These are phyloP conservation scores for Bombardia bombarda DNA, from an alignment of 495 filamentous ascomycete species.

Conservation along the genomic window DNA sequence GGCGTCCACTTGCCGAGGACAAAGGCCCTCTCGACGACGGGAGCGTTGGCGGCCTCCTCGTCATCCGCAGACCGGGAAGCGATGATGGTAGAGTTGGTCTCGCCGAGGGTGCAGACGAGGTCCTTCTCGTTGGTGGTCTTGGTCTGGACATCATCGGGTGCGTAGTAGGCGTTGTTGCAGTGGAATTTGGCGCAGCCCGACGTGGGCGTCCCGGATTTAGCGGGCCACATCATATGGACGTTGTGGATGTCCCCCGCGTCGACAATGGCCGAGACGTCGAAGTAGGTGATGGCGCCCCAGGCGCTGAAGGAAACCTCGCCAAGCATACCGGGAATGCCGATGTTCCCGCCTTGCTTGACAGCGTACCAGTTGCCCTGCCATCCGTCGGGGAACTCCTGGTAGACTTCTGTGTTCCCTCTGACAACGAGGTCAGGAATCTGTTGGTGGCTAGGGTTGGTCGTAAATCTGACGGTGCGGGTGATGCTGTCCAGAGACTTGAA, in stretches of 20 bases:
- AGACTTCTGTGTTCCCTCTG: slow-evolving; percentile 16
- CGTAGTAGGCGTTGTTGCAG: slow-evolving; percentile 42
- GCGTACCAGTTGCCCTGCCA: slow-evolving; percentile 45
- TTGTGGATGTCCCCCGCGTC: slow-evolving; percentile 35
- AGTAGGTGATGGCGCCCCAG: slow-evolving; percentile 35
- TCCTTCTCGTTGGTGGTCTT: slow-evolving; percentile 28
- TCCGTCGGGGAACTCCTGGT: slow-evolving; percentile 25
- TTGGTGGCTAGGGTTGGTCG: slow-evolving; percentile 18
- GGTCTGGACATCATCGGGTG: slow-evolving; percentile 41
- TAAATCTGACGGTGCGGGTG: slow-evolving; percentile 37
- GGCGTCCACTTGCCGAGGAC: slow-evolving; percentile 6
- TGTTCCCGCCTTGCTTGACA: slow-evolving; percentile 28
- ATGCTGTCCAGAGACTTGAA: slow-evolving; percentile 42
- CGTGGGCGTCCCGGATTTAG: slow-evolving; percentile 7
- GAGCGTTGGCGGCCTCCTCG: neutral
- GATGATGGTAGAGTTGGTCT: neutral
- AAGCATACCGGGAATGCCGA: slow-evolving; percentile 39
- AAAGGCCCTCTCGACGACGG: slow-evolving; percentile 9
- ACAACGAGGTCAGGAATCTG: slow-evolving; percentile 22
- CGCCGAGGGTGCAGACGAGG: slow-evolving; percentile 34
- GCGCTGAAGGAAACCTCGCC: slow-evolving; percentile 43
- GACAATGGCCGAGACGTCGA: slow-evolving; percentile 49
- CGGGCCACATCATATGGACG: slow-evolving; percentile 41
- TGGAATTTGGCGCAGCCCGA: slow-evolving; percentile 42
- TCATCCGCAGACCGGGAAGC: neutral